Base-by-base conservation (phyloP, 2,329 filamentous ascomycete genomes). In the Botrytis cinerea region DNA sequence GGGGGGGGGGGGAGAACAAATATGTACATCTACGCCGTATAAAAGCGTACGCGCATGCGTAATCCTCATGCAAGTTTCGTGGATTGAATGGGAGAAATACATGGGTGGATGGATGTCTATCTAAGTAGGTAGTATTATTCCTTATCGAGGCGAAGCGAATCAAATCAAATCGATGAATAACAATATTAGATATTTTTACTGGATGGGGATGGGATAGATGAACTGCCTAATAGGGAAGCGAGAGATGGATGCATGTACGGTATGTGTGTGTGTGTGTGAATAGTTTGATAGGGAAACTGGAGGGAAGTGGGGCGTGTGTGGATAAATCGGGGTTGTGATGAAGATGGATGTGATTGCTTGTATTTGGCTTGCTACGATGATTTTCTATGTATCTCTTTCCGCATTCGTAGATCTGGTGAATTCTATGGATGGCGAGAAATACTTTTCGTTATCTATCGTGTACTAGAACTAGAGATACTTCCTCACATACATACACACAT, bases 1-100 rank as follows among this genome's bases (percentile, higher is more conserved):
- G 25, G 7, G 6, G 2, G n/a, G 2, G n/a, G 2, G 12, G 5
- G 14, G 9, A 5, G n/a, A 0, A 12, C 2, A 54, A 16, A 28
- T 28, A 28, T 28, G 28, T 28, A 54, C 14, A n/a, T 54, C n/a
- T 28, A 54, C n/a, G 51, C n/a, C 14, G 51, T 28, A 9, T 5
- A 8, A 18, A n/a, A 18, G 14, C 51, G 14, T 54, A 28, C n/a
- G 6, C 28, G 14, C 14, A 1, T 54, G 51, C 51, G 51, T 54
- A 54, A 54, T 54, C n/a, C 51, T 18, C 6, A 28, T 54, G 51
- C 12, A 28, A 6, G 8, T 14, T 3, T 16, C 16, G 25, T n/a
- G 10, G 14, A n/a, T n/a, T 1, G 4, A 16, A 16, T 54, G 25
- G 48, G 8, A 51, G 22, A 25, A 25, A 4, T 1, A 51, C 48